These are phyloP conservation scores for Blastocystis sp. DNA, from an alignment of 352 stramenopile genomes.

Conservation along the genomic window DNA sequence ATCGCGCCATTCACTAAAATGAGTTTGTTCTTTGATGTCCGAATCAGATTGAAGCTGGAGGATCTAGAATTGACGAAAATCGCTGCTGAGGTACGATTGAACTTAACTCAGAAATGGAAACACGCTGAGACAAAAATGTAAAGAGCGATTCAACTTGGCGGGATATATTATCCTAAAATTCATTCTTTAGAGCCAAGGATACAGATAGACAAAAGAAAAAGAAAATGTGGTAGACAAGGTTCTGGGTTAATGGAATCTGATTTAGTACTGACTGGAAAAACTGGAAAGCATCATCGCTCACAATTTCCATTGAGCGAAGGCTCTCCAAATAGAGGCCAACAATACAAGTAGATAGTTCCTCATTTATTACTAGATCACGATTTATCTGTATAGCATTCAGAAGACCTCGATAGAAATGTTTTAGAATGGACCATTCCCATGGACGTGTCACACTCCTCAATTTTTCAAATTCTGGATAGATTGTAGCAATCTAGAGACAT, in stretches of 20 bases:
- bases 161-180: background rate
- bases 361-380: background rate
- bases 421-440: background rate
- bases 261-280: background rate
- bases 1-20: background rate
- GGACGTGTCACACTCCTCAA: background rate
- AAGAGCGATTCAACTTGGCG: background rate
- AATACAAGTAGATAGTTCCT: background rate
- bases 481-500: background rate
- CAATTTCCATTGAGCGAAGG: background rate
- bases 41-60: background rate
- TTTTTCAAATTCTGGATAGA: background rate
- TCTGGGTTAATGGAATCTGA: background rate
- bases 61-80: background rate
- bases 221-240: background rate
- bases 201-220: background rate
- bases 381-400: background rate
- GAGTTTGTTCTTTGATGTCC: background rate
- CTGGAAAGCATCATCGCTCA: background rate
- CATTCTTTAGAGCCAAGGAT: background rate
- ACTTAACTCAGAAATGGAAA: background rate
- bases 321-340: background rate
- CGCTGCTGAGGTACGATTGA: background rate
- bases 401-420: background rate
- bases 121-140: background rate